Percentiles rank a stretch among this genome's conserved stretches.
Conservation (phyloP, 2,329 filamentous ascomycete genomes). For the Fusarium protoensiforme region DNA sequence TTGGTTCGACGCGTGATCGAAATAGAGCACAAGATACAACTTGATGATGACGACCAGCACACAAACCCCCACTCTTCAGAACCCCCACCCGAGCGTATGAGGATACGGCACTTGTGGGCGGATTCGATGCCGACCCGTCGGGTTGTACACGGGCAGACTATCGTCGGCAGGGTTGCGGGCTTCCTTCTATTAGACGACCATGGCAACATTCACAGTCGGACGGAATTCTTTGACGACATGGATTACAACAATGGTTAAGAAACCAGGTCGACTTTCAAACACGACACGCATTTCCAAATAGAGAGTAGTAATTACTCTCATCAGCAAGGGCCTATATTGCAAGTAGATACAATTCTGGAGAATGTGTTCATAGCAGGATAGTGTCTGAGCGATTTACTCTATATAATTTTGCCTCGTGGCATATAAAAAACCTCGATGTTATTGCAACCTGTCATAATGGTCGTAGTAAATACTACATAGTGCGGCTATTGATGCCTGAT, state of each 20-base stretch:
- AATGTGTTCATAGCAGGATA: neutral
- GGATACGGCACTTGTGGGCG: slow-evolving; percentile 2
- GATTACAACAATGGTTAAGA: neutral
- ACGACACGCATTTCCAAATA: neutral
- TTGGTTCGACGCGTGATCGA: neutral
- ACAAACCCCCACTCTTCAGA: neutral
- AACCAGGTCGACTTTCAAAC: neutral
- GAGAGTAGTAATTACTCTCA: neutral
- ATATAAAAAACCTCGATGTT: neutral
- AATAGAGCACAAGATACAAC: neutral
- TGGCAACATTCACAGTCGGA: neutral
- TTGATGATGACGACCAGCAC: neutral
- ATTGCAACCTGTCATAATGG: neutral
- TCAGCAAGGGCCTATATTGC: neutral
- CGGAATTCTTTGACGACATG: neutral
- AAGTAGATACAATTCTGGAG: neutral
- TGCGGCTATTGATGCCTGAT: neutral
- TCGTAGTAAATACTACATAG: too few species aligned
- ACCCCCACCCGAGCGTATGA: neutral
- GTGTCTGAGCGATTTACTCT: neutral
- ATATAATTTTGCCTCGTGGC: neutral
- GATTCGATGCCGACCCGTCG: neutral
- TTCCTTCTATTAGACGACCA: neutral
- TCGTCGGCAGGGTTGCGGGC: neutral
- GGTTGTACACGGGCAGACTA: neutral